Evolutionary conservation across 176 grass and related monocot species (phyloP).

Genomic region (Zea luxurians): DNA sequence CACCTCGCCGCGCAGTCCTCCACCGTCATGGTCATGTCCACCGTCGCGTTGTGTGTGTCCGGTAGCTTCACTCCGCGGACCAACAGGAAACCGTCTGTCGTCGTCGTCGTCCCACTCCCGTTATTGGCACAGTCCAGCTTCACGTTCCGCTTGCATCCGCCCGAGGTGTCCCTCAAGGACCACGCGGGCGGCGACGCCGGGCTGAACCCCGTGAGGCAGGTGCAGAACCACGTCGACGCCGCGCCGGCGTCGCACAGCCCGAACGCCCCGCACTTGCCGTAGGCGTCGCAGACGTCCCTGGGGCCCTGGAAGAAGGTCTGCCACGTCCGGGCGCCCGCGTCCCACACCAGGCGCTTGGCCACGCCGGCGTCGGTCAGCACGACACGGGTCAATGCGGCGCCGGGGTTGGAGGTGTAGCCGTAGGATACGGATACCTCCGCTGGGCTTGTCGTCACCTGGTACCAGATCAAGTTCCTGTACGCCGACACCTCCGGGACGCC

Average conservation of each 20-base stretch:
- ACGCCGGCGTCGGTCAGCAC: slow-evolving; percentile 19
- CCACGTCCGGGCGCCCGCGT: neutral
- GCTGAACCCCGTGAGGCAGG: slow-evolving; percentile 50
- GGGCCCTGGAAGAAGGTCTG: neutral
- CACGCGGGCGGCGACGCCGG: slow-evolving; percentile 8
- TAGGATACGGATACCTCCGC: slow-evolving; percentile 29
- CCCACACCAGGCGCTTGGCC: slow-evolving; percentile 40
- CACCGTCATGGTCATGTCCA: slow-evolving; percentile 26
- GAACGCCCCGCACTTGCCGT: slow-evolving; percentile 47
- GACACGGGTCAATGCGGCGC: slow-evolving; percentile 26
- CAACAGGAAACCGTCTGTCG: slow-evolving; percentile 37
- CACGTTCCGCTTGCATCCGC: slow-evolving; percentile 41
- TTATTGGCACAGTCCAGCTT: slow-evolving; percentile 25
- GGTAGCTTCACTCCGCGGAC: slow-evolving; percentile 53
- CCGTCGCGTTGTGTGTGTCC: neutral
- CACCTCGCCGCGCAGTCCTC: slow-evolving; percentile 43
- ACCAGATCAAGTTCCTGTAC: neutral
- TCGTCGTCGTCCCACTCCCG: neutral
- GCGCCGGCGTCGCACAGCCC: slow-evolving; percentile 45
- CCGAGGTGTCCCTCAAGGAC: neutral
- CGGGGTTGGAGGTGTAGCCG: neutral
- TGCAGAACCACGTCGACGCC: slow-evolving; percentile 24
- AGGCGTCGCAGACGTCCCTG: slow-evolving; percentile 34
- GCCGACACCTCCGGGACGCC: slow-evolving; percentile 34
- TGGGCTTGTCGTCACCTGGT: slow-evolving; percentile 4